Evolutionary conservation across 371 early-diverging fungal species (phyloP).

Genomic region (Mucor plumbeus): DNA sequence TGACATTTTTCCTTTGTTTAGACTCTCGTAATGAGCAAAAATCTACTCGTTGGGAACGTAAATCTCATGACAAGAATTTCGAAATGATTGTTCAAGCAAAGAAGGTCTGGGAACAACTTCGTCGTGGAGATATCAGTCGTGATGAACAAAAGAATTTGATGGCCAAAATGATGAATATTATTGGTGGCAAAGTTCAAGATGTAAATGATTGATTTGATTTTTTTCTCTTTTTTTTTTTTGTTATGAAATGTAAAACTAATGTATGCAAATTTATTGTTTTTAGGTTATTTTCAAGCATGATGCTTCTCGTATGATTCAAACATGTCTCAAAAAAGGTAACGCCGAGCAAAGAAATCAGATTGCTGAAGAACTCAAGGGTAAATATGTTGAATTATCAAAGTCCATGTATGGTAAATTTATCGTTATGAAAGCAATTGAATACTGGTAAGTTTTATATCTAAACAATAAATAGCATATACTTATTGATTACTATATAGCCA

Average conservation of each 20-base stretch:
- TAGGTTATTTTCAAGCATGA: slow-evolving; percentile 95
- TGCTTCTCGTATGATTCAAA: slow-evolving; percentile 92
- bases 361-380: slow-evolving; percentile 81
- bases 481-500: slow-evolving; percentile 50
- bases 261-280: not conserved
- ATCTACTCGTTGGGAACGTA: slow-evolving; percentile 68
- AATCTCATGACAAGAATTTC: slow-evolving; percentile 71
- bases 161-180: slow-evolving; percentile 79
- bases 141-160: slow-evolving; percentile 72
- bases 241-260: not conserved
- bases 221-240: too few relatives aligned
- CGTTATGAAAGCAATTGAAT: slow-evolving; percentile 84
- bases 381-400: slow-evolving; percentile 75
- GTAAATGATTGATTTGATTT: slow-evolving; percentile 43
- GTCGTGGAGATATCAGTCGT: slow-evolving; percentile 72
- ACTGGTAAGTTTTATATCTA: slow-evolving; percentile 59
- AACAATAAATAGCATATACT: not conserved
- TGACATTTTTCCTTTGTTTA: slow-evolving; percentile 1
- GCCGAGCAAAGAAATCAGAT: slow-evolving; percentile 79
- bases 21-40: slow-evolving; percentile 55
- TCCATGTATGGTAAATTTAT: slow-evolving; percentile 92
- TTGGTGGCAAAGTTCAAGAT: slow-evolving; percentile 86
- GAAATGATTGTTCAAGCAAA: slow-evolving; percentile 78
- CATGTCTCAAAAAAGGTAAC: slow-evolving; percentile 88
- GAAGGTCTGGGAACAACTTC: slow-evolving; percentile 87